These are phyloP conservation scores for Dentipellis fragilis DNA, from an alignment of 768 basidiomycete genomes.

Conservation along the genomic window DNA sequence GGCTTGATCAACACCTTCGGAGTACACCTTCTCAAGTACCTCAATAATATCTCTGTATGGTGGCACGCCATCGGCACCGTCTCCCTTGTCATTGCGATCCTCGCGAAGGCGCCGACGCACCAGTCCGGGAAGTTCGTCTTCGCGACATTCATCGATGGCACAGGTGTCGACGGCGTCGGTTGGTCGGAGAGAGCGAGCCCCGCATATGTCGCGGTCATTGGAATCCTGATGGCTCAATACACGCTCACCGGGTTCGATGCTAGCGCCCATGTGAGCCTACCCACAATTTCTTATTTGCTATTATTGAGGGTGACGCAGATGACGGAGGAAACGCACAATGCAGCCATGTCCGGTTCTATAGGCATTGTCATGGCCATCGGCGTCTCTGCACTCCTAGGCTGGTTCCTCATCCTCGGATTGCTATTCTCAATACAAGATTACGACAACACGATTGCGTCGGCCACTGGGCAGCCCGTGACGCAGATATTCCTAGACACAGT, in stretches of 20 bases:
- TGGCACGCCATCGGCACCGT: conserved; percentile 70
- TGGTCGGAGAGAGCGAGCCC: conserved; percentile 62
- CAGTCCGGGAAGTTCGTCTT: conserved; percentile 67
- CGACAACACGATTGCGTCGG: conserved; percentile 37
- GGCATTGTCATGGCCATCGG: conserved; percentile 66
- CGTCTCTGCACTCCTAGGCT: conserved; percentile 62
- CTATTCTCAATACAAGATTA: conserved; percentile 74
- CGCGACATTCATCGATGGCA: conserved; percentile 57
- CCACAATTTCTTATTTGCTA: neutral
- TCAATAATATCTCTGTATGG: conserved; percentile 67
- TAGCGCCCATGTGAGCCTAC: conserved; percentile 46
- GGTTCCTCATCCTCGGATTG: conserved; percentile 64
- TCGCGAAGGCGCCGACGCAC: conserved; percentile 62
- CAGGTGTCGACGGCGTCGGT: conserved; percentile 40
- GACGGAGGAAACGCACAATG: conserved; percentile 69
- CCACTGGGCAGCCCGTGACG: conserved; percentile 61
- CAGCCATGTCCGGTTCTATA: conserved; percentile 49
- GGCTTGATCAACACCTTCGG: conserved; percentile 70
- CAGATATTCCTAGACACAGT: conserved; percentile 75
- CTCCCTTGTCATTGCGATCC: conserved; percentile 53
- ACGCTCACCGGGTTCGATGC: conserved; percentile 73
- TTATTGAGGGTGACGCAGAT: conserved; percentile 30
- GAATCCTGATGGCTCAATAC: conserved; percentile 70
- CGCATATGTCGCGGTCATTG: conserved; percentile 62
- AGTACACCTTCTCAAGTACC: conserved; percentile 47